Evolutionary conservation across 805 yeast species (phyloP).

Genomic region (Wickerhamiella sergipiensis): DNA sequence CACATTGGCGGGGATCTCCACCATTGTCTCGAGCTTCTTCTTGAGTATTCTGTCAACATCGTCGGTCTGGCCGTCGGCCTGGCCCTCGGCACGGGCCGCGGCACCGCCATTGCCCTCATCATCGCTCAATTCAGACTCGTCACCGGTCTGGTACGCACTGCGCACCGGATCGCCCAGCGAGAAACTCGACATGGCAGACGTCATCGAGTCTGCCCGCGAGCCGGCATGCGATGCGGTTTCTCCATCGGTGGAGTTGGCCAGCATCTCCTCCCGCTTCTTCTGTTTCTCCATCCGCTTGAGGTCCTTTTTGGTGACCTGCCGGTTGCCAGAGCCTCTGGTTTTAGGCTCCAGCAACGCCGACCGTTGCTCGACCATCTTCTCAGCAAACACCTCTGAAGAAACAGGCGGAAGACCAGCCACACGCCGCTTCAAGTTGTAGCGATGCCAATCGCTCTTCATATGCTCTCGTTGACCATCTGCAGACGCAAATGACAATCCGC

Average conservation of each 20-base stretch:
- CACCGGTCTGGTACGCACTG: constrained; percentile 6
- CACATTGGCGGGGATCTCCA: constrained; percentile 23
- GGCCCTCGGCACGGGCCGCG: neutral
- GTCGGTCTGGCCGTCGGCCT: constrained; percentile 1
- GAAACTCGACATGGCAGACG: constrained; percentile 6
- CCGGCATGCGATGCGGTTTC: constrained; percentile 3
- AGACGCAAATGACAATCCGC: constrained; percentile 64
- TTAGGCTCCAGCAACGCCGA: constrained; percentile 8
- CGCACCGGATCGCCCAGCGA: constrained; percentile 10
- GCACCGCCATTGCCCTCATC: neutral
- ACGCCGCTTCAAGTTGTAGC: constrained; percentile 86
- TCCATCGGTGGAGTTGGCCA: neutral
- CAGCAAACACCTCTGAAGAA: constrained; percentile 52
- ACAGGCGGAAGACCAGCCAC: constrained; percentile 75
- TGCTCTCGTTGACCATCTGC: constrained; percentile 83
- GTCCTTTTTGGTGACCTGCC: constrained; percentile 28
- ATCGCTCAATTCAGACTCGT: constrained; percentile 2
- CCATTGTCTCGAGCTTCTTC: constrained; percentile 16
- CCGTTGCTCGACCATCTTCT: constrained; percentile 39
- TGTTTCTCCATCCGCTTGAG: constrained; percentile 22
- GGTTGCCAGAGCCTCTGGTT: constrained; percentile 6
- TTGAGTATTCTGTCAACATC: constrained; percentile 19
- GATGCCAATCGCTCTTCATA: constrained; percentile 97
- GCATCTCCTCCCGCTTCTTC: constrained; percentile 7
- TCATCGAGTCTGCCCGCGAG: constrained; percentile 3